These are phyloP conservation scores for Picochlorum sp. DNA, from an alignment of 139 green algal species.

Conservation along the genomic window DNA sequence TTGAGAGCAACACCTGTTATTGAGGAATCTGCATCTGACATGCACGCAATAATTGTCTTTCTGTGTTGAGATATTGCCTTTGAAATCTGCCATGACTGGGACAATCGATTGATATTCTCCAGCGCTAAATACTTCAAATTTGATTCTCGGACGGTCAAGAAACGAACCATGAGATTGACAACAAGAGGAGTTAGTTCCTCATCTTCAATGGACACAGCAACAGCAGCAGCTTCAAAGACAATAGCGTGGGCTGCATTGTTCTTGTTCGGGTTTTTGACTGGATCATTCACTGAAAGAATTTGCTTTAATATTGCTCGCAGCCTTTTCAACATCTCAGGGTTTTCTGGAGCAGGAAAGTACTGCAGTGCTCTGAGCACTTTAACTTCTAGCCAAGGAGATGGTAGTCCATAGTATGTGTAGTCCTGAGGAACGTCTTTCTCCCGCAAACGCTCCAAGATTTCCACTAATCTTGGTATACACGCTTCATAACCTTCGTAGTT, in stretches of 20 bases:
- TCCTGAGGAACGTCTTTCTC: slow-evolving; percentile 74
- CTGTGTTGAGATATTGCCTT: slow-evolving; percentile 31
- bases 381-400: slow-evolving; percentile 94
- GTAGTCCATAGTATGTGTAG: slow-evolving; percentile 98
- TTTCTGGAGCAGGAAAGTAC: slow-evolving; percentile 85
- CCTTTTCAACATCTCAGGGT: slow-evolving; percentile 33
- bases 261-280: slow-evolving; percentile 86
- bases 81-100: slow-evolving; percentile 49
- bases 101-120: slow-evolving; percentile 72
- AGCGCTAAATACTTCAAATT: slow-evolving; percentile 93
- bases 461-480: slow-evolving; percentile 69
- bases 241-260: slow-evolving; percentile 94
- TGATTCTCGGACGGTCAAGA: slow-evolving; percentile 64
- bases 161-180: slow-evolving; percentile 56
- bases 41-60: slow-evolving; percentile 49
- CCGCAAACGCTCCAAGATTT: slow-evolving; percentile 72
- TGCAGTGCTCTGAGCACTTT: slow-evolving; percentile 87
- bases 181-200: slow-evolving; percentile 38
- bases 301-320: slow-evolving; percentile 52
- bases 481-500: slow-evolving; percentile 63
- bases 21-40: slow-evolving; percentile 84
- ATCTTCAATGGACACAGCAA: slow-evolving; percentile 69
- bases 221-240: slow-evolving; percentile 91
- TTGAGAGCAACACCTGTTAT: slow-evolving; percentile 84
- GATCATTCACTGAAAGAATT: slow-evolving; percentile 43